Conservation (phyloP, 163 green algal species). For the Scenedesmus sp. region DNA sequence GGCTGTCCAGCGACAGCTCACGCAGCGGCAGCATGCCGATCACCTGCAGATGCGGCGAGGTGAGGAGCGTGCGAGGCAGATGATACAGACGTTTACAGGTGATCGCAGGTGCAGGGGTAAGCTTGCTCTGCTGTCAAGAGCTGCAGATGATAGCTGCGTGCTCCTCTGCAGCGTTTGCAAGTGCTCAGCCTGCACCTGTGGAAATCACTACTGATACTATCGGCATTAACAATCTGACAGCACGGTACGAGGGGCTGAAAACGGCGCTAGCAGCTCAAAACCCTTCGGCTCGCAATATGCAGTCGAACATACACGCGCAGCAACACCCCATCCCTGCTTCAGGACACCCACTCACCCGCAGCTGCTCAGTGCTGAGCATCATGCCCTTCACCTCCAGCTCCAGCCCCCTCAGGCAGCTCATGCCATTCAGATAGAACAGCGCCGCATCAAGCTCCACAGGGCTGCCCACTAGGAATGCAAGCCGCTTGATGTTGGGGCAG, state of each 20-base stretch:
- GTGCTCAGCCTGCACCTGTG: too few relatives aligned
- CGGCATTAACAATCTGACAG: too few relatives aligned
- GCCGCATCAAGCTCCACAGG: conserved; percentile 65
- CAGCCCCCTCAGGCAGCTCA: conserved; percentile 61
- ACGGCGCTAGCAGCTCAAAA: too few relatives aligned
- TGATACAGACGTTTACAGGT: too few relatives aligned
- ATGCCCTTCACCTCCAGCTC: conserved; percentile 73
- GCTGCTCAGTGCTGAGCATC: conserved; percentile 65
- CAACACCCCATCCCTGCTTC: neutral
- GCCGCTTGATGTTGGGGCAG: conserved; percentile 59
- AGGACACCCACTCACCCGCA: conserved; percentile 46
- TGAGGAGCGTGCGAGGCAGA: neutral
- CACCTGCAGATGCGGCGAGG: neutral
- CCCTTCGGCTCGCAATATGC: too few relatives aligned
- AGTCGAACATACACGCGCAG: neutral
- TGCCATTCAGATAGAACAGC: conserved; percentile 60
- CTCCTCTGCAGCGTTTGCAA: too few relatives aligned
- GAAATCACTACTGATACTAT: too few relatives aligned
- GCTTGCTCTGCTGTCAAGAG: too few relatives aligned
- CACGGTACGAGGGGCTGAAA: too few relatives aligned
- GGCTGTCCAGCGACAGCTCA: conserved; percentile 75
- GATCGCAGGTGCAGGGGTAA: too few relatives aligned
- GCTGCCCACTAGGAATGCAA: conserved; percentile 63
- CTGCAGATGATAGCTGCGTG: too few relatives aligned
- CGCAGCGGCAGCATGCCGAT: conserved; percentile 69